Evolutionary conservation across 257 asterid genomes (phyloP), one percentile per base, ranked within the genome.

Genomic region (Fraxinus americana): DNA sequence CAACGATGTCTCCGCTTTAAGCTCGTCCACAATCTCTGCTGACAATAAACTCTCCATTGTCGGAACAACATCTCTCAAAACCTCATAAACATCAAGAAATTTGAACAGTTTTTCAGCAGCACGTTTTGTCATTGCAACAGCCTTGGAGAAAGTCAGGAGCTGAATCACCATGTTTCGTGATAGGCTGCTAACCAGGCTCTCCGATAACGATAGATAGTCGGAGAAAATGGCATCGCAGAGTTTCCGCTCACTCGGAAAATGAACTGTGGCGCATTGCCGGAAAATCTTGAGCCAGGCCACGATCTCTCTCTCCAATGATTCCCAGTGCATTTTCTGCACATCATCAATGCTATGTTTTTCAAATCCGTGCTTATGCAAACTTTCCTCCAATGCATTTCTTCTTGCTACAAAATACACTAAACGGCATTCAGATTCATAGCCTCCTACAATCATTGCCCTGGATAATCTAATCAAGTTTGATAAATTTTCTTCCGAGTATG

Each of bases 41-140:
- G 83, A 77, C 36, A 92, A 84, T 32, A 86, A 71, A 4, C 32
- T 36, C 0, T 85, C 96, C 19, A 80, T 73, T 9, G 34, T 63
- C 0, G 84, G 84, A 4, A 82, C 30, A 4, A 75, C 79, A 29
- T 92, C 97, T 25, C 94, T 81, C 43, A 92, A 63, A 1, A 87
- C 80, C 83, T 94, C 98, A 59, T 94, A 94, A 0, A 90, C 76
- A 25, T 92, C 94, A 1, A 94, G 92, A 80, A 88, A 87, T 82
- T 88, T 94, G 89, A 92, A 90, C 75, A 94, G 74, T 63, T 94
- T 92, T 83, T 94, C 99, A 0, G 95, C 88, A 0, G 97, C 86
- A 0, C 99, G 96, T 76, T 89, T 91, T 0, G 97, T 84, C 74
- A 92, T 75, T 0, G 90, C 85, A 0, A 89, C 88, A 3, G 97